These are phyloP conservation scores for Cyclaneusma minus DNA, from an alignment of 2,329 filamentous ascomycete species.

Conservation along the genomic window DNA sequence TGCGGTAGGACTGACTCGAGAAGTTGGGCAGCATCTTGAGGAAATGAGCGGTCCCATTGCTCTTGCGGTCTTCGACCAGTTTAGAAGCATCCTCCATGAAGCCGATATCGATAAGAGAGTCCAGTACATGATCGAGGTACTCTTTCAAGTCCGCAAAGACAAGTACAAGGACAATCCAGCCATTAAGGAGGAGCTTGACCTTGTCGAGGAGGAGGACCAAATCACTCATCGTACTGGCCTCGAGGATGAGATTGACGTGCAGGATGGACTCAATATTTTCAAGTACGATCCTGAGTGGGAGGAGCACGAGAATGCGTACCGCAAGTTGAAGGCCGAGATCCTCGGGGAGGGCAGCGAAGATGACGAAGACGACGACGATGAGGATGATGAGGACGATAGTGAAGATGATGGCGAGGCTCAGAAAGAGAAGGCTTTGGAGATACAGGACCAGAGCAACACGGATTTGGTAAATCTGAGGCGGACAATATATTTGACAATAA, in stretches of 20 bases:
- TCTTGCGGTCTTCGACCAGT: slow-evolving; percentile 86
- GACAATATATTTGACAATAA: slow-evolving; percentile 94
- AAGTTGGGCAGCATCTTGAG: slow-evolving; percentile 86
- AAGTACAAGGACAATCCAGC: slow-evolving; percentile 91
- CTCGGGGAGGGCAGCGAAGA: slow-evolving; percentile 83
- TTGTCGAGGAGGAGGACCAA: slow-evolving; percentile 96
- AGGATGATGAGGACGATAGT: slow-evolving; percentile 46
- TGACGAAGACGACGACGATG: slow-evolving; percentile 59
- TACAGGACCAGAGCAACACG: slow-evolving; percentile 95
- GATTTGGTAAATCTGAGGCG: slow-evolving; percentile 86
- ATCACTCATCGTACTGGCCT: slow-evolving; percentile 79
- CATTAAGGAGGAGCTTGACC: slow-evolving; percentile 79
- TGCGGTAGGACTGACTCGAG: slow-evolving; percentile 80
- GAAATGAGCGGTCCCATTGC: slow-evolving; percentile 87
- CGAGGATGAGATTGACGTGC: slow-evolving; percentile 69
- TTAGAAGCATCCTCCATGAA: slow-evolving; percentile 88
- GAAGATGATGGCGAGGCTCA: slow-evolving; percentile 58
- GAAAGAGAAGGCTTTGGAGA: slow-evolving; percentile 74
- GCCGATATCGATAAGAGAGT: slow-evolving; percentile 93
- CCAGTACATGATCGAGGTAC: slow-evolving; percentile 98
- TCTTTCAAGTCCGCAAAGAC: slow-evolving; percentile 94
- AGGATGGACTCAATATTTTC: slow-evolving; percentile 88
- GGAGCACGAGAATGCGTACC: slow-evolving; percentile 80
- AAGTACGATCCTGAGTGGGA: slow-evolving; percentile 86
- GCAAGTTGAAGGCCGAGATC: slow-evolving; percentile 82